Evolutionary conservation across 1,284 basidiomycete genomes (phyloP).

Genomic region (Boletus sp.): DNA sequence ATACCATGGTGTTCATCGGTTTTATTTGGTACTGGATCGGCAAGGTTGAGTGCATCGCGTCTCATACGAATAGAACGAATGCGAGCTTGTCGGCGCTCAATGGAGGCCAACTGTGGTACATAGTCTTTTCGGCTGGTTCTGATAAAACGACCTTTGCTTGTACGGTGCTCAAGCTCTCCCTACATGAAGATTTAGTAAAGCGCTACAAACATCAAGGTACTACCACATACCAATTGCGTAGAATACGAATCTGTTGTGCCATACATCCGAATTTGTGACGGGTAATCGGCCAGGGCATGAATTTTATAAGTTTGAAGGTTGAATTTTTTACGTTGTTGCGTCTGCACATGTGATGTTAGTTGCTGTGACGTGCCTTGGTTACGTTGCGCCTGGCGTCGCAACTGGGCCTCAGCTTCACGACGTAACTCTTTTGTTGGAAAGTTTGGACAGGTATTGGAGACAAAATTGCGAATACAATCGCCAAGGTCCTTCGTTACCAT

Average conservation of each 20-base stretch:
- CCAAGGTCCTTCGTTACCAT: background rate
- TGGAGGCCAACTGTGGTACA: slow-evolving; percentile 9
- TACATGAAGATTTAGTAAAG: background rate
- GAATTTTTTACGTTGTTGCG: too few species aligned
- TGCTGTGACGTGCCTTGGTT: too few species aligned
- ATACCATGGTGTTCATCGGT: slow-evolving; percentile 22
- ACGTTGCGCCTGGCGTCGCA: too few species aligned
- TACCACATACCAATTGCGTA: too few species aligned
- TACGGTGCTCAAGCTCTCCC: slow-evolving; percentile 13
- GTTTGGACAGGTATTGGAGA: background rate
- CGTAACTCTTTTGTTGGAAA: background rate
- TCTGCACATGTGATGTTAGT: too few species aligned
- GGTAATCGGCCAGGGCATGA: too few species aligned
- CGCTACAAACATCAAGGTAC: too few species aligned
- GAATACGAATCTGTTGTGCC: too few species aligned
- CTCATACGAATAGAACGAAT: slow-evolving; percentile 5
- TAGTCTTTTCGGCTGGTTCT: slow-evolving; percentile 12
- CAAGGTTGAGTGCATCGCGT: background rate
- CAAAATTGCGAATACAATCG: background rate
- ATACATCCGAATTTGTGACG: too few species aligned
- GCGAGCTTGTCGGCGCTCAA: slow-evolving; percentile 10
- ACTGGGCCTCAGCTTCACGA: background rate
- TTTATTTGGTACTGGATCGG: background rate
- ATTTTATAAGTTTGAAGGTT: too few species aligned
- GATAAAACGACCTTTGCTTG: slow-evolving; percentile 9